Base-by-base conservation (phyloP, 495 filamentous ascomycete species). In the Talaromyces proteolyticus region DNA sequence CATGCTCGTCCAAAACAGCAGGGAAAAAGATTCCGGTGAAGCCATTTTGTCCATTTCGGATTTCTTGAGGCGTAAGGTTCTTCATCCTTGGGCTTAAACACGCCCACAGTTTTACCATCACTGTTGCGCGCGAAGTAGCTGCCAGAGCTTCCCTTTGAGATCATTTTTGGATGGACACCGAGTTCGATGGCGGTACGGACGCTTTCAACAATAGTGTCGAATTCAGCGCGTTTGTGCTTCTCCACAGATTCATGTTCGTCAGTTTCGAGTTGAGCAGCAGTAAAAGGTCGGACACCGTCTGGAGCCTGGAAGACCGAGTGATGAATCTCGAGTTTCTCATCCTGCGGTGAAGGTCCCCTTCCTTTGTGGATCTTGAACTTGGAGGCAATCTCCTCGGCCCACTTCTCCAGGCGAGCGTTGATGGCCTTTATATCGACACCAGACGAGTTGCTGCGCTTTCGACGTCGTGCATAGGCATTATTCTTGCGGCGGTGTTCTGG, bases 21-120 rank as follows among this genome's bases (percentile, higher is more conserved):
- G 21, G 93, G 93, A 61, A 99, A 96, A 58, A 99, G 62, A 64
- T 93, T 95, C 53, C 89, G 74, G 63, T 95, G 89, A 69, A 95
- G 84, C 89, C 89, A 95, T 69, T 95, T 95, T 58, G 89, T 95
- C 88, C 89, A 93, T 64, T 95, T 95, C 18, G 89, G 89, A 61
- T 95, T 95, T 47, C 87, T 83, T 11, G 87, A 88, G 6, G 87
- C 93, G 59, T 93, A 99, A 19, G 93, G 93, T 66, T 99, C 93
- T 66, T 99, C 93, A 63, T 99, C 93, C 69, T 99, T 99, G 29
- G 93, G 93, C 64, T 99, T 99, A 67, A 99, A 97, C 7, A 99
- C 94, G 20, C 91, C 93, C 14, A 99, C 89, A 12, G 95, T 86
- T 67, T 94, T 96, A 17, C 93, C 93, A 18, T 93, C 84, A 22